phyloP scores from a whole-genome alignment of 805 yeast genomes.

The Cyberlindnera maritima region DNA sequence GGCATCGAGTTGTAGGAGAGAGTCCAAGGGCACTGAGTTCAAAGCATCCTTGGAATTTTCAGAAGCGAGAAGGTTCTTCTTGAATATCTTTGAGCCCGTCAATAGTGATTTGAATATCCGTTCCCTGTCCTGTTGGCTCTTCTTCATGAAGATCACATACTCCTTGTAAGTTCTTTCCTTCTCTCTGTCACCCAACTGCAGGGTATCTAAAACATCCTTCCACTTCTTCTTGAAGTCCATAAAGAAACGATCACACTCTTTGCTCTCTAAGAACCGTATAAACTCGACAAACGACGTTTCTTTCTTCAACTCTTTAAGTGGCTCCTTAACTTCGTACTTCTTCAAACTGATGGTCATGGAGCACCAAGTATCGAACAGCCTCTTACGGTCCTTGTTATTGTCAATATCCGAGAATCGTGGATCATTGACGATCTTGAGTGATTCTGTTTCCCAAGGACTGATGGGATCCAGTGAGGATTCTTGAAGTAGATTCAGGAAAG shows the following conservation, averaged over 20 bases:
- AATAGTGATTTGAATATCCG: slow-evolving; percentile 20
- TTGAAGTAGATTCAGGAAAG: slow-evolving; percentile 36
- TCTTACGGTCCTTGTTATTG: slow-evolving; percentile 34
- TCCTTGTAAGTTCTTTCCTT: slow-evolving; percentile 39
- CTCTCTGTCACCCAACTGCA: slow-evolving; percentile 33
- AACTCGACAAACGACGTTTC: slow-evolving; percentile 24
- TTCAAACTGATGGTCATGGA: slow-evolving; percentile 6
- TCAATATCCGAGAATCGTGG: slow-evolving; percentile 37
- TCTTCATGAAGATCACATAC: slow-evolving; percentile 21
- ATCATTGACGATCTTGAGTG: slow-evolving; percentile 39
- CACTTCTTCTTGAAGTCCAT: slow-evolving; percentile 38
- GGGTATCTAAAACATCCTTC: slow-evolving; percentile 27
- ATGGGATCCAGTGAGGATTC: slow-evolving; percentile 39
- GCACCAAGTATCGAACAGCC: slow-evolving; percentile 48
- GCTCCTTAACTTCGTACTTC: neutral
- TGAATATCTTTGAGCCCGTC: slow-evolving; percentile 19
- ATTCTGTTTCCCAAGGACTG: slow-evolving; percentile 47
- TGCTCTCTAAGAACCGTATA: slow-evolving; percentile 28
- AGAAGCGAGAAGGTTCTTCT: slow-evolving; percentile 10
- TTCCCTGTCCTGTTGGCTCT: slow-evolving; percentile 16
- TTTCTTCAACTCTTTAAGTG: neutral
- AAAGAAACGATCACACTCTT: slow-evolving; percentile 31
- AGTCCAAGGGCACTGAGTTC: neutral
- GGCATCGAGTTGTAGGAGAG: slow-evolving; percentile 4
- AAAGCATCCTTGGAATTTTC: neutral